phyloP scores from a whole-genome alignment of 495 filamentous ascomycete genomes.

The Oleoguttula mirabilis region DNA sequence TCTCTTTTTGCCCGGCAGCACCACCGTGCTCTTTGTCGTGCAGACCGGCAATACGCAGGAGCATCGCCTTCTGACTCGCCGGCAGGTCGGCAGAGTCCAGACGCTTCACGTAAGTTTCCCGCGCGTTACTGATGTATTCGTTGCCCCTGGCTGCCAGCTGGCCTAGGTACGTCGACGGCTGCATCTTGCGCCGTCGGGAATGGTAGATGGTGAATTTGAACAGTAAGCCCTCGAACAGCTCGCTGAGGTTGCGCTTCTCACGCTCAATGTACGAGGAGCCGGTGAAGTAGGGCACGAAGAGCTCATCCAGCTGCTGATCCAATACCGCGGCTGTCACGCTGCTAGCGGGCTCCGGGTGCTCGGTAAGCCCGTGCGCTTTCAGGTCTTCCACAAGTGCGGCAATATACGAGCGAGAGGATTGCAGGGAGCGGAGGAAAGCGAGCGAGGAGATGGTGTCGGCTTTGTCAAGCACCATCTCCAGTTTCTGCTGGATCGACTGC shows the following conservation, averaged over 20 bases:
- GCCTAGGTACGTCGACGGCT: conserved; percentile 61
- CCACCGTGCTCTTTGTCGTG: conserved; percentile 35
- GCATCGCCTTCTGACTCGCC: conserved; percentile 69
- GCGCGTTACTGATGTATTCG: conserved; percentile 67
- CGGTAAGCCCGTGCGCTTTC: conserved; percentile 87
- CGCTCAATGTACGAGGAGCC: conserved; percentile 92
- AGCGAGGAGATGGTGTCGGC: conserved; percentile 80
- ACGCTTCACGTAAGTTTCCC: conserved; percentile 71
- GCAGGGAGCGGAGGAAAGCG: conserved; percentile 81
- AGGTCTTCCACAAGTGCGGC: conserved; percentile 77
- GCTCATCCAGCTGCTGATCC: conserved; percentile 91
- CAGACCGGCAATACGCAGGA: conserved; percentile 71
- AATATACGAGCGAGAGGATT: conserved; percentile 79
- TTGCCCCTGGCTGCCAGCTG: conserved; percentile 76
- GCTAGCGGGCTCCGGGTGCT: conserved; percentile 83
- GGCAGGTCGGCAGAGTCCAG: conserved; percentile 79
- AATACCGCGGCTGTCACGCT: conserved; percentile 72
- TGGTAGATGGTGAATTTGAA: conserved; percentile 96
- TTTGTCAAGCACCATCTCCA: conserved; percentile 94
- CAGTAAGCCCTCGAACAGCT: conserved; percentile 80
- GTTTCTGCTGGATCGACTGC: conserved; percentile 87
- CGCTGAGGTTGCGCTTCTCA: conserved; percentile 79
- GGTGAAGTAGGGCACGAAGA: conserved; percentile 91
- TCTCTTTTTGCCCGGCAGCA: conserved; percentile 32
- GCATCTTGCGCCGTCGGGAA: conserved; percentile 62